Conservation (phyloP, 2,329 filamentous ascomycete genomes). For the Phialophora tarda region DNA sequence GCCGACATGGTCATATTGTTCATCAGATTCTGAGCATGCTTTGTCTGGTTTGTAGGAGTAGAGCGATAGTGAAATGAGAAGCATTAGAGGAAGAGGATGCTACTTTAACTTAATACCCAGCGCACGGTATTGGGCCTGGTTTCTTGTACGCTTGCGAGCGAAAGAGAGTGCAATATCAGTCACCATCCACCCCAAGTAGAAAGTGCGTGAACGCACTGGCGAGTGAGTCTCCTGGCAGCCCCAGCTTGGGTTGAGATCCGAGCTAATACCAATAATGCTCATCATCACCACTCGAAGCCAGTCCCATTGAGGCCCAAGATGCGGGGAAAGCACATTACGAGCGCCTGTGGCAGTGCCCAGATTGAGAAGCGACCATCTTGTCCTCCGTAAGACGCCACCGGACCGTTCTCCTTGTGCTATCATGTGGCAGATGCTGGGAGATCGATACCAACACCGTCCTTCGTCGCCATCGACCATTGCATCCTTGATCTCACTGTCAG, state of each 20-base stretch:
- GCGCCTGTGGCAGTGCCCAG: not conserved
- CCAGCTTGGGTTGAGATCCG: not conserved
- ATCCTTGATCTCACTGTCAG: not conserved
- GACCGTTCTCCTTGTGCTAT: not conserved
- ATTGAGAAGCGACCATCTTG: not conserved
- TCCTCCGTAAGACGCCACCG: not conserved
- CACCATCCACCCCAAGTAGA: not conserved
- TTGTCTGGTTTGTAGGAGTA: not conserved
- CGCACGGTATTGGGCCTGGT: not conserved
- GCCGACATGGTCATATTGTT: not conserved
- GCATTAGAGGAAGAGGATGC: not conserved
- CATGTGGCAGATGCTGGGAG: not conserved
- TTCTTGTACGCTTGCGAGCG: not conserved
- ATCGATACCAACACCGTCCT: not conserved
- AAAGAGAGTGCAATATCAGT: not conserved
- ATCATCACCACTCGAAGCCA: not conserved
- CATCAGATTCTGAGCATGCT: not conserved
- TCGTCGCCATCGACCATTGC: not conserved
- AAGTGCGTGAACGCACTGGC: not conserved
- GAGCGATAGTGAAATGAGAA: not conserved
- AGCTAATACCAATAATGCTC: not conserved
- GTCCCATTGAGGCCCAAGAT: not conserved
- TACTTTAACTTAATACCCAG: not conserved
- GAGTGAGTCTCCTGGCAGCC: not conserved
- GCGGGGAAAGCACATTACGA: not conserved